phyloP scores from a whole-genome alignment of 2,329 filamentous ascomycete genomes.

The Hypoxylon sp. region DNA sequence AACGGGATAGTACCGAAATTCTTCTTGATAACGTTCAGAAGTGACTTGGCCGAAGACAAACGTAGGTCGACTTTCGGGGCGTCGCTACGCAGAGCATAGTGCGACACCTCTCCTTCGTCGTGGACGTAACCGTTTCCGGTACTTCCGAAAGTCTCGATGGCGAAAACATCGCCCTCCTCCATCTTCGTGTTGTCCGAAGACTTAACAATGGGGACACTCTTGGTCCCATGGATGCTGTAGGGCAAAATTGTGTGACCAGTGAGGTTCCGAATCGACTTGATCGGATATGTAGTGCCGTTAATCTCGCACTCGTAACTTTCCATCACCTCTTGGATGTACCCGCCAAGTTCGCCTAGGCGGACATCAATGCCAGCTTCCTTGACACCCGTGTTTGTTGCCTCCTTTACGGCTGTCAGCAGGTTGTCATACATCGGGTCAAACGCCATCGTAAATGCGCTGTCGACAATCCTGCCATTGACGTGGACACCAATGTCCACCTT shows the following conservation, averaged over 20 bases:
- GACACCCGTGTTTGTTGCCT: constrained; percentile 87
- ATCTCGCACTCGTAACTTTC: constrained; percentile 93
- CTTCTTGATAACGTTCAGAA: constrained; percentile 92
- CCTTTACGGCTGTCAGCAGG: constrained; percentile 79
- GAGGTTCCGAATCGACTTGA: constrained; percentile 89
- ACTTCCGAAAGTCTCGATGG: constrained; percentile 95
- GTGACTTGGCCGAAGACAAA: constrained; percentile 85
- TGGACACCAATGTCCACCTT: constrained; percentile 89
- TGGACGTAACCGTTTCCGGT: constrained; percentile 90
- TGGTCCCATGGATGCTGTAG: constrained; percentile 91
- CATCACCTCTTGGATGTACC: constrained; percentile 89
- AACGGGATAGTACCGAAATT: constrained; percentile 96
- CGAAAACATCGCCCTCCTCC: constrained; percentile 96
- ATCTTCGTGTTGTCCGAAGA: constrained; percentile 91
- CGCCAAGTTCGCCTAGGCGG: constrained; percentile 87
- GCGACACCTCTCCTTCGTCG: constrained; percentile 91
- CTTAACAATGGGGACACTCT: constrained; percentile 95
- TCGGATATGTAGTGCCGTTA: constrained; percentile 80
- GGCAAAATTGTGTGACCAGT: constrained; percentile 92
- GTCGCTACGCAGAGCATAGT: constrained; percentile 84
- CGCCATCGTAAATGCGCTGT: constrained; percentile 84
- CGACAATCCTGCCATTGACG: constrained; percentile 83
- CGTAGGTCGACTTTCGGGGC: constrained; percentile 80
- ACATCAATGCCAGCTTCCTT: constrained; percentile 94
- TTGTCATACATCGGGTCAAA: constrained; percentile 83